Evolutionary conservation across 2,329 filamentous ascomycete genomes (phyloP), one percentile per base, ranked within the genome.

Genomic region (Fusarium aywerte): DNA sequence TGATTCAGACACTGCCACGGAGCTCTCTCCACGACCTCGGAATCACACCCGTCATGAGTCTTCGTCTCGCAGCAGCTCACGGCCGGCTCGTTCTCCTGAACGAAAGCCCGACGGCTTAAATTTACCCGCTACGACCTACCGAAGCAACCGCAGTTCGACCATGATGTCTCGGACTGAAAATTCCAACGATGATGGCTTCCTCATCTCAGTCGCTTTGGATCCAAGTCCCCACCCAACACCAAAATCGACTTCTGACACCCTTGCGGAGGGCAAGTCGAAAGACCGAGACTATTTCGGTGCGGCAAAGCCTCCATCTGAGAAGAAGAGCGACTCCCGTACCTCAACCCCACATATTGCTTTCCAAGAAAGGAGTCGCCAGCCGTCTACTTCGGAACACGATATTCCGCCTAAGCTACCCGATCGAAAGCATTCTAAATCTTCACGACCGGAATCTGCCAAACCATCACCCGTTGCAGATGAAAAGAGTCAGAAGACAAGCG

Each of bases 261-360:
- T 80, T 25, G 65, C 74, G 11, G 83, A 88, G 47, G 77, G 78
- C 36, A 84, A 82, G 74, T 80, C 78, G 54, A 83, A 81, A 65
- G 83, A 87, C 23, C 85, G 82, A 64, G 89, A 91, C 67, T 90
- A 90, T 68, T 90, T 90, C 73, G 80, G 77, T 49, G 72, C 79
- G 7, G 64, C 80, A 32, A 84, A 82, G 74, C 74, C 78, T n/a
- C 69, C 77, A 16, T 67, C 77, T 4, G 82, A 86, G 50, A 84
- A 79, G 69, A 83, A 82, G 45, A 74, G 73, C 16, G 84, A 85
- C 40, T 85, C 84, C 2, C 80, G 82, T 55, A 76, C 81, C 60
- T 86, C 89, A 3, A 93, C 92, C 16, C 92, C 93, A n/a, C 93
- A 97, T 74, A 97, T 97, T 72, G 91, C 93, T 21, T 96, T 93